A percentile compares a stretch with the other conserved stretches of the same genome.
These are phyloP conservation scores for Sugiyamaella lignohabitans DNA, from an alignment of 805 yeast genomes.

Conservation along the genomic window DNA sequence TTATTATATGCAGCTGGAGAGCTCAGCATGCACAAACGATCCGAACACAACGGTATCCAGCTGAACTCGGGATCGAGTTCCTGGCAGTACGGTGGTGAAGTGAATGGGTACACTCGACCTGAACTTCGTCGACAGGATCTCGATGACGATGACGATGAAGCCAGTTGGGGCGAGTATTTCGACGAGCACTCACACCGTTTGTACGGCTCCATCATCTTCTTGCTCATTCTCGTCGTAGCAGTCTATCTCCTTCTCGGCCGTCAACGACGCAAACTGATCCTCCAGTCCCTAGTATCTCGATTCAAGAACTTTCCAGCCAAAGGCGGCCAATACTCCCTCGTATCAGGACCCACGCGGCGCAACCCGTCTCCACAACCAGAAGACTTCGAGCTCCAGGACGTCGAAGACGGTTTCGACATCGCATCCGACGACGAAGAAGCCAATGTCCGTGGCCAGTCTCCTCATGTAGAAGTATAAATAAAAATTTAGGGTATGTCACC, in stretches of 20 bases:
- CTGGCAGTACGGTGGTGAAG: slow-evolving; percentile 20
- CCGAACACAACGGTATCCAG: slow-evolving; percentile 17
- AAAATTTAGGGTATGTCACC: not conserved
- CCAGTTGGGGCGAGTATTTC: slow-evolving; percentile 19
- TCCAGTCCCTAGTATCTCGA: slow-evolving; percentile 18
- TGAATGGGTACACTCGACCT: slow-evolving; percentile 10
- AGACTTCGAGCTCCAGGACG: slow-evolving; percentile 23
- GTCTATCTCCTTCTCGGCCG: slow-evolving; percentile 35
- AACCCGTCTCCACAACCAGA: slow-evolving; percentile 10
- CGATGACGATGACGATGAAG: slow-evolving; percentile 21
- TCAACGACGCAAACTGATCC: slow-evolving; percentile 18
- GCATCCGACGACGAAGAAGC: slow-evolving; percentile 15
- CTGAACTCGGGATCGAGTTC: slow-evolving; percentile 12
- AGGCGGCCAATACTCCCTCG: slow-evolving; percentile 8
- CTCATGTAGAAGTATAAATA: not conserved
- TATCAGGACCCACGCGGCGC: slow-evolving; percentile 1
- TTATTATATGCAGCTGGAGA: slow-evolving; percentile 74
- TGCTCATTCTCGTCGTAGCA: slow-evolving; percentile 28
- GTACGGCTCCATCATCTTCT: slow-evolving; percentile 35
- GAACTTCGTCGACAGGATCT: slow-evolving; percentile 15
- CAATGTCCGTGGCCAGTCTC: too few relatives aligned
- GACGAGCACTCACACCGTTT: slow-evolving; percentile 29
- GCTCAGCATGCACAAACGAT: slow-evolving; percentile 10
- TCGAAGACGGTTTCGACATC: slow-evolving; percentile 18
- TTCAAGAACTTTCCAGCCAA: slow-evolving; percentile 5